Conservation (phyloP, 2,329 filamentous ascomycete genomes). For the Fusarium oxysporum region DNA sequence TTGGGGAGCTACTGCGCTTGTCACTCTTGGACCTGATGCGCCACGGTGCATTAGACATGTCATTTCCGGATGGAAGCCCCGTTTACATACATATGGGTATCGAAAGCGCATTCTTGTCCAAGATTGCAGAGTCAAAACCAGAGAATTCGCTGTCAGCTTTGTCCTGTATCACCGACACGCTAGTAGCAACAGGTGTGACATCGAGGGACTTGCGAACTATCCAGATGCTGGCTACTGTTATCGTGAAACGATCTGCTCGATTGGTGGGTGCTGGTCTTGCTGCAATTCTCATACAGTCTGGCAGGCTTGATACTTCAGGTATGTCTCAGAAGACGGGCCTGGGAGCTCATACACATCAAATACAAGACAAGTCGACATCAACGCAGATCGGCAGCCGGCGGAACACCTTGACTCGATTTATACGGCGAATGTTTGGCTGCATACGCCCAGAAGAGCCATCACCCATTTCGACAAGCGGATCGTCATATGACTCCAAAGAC, state of each 20-base stretch:
- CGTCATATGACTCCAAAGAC: neutral
- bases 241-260: conserved; percentile 4
- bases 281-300: neutral
- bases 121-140: neutral
- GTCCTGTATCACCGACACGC: fast-evolving
- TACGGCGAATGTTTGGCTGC: neutral
- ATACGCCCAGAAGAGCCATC: fast-evolving
- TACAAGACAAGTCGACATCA: fast-evolving
- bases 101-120: neutral
- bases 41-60: neutral
- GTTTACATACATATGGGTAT: neutral
- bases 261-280: conserved; percentile 8
- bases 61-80: neutral
- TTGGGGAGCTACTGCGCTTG: neutral
- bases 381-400: fast-evolving
- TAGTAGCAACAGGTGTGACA: neutral
- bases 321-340: neutral
- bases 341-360: neutral
- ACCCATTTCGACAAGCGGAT: neutral
- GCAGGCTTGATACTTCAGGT: neutral
- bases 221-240: neutral
- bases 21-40: neutral
- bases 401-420: fast-evolving
- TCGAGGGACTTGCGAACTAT: neutral
- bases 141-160: neutral